A percentile compares a stretch with the other conserved stretches of the same genome.
Conservation (phyloP, 768 basidiomycete species). For the Grammothele lineata region DNA sequence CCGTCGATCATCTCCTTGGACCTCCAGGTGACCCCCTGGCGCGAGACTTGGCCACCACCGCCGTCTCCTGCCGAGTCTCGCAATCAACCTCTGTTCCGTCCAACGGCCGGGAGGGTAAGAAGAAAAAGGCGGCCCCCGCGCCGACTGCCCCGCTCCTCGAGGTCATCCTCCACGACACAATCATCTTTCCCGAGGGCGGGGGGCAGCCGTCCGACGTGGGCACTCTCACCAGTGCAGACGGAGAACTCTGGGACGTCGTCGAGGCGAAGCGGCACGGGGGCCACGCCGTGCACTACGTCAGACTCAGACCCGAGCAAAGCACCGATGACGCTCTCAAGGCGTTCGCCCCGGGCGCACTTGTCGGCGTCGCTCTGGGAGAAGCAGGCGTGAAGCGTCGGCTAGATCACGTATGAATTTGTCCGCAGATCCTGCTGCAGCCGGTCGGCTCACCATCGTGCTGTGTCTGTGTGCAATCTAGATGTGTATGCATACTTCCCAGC, state of each 20-base stretch:
- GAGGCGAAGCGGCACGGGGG: slow-evolving; percentile 68
- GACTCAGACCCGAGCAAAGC: slow-evolving; percentile 31
- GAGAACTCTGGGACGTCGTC: slow-evolving; percentile 51
- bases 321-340: slow-evolving; percentile 40
- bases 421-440: not conserved
- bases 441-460: not conserved
- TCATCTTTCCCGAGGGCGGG: slow-evolving; percentile 80
- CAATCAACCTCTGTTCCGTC: slow-evolving; percentile 36
- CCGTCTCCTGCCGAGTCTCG: slow-evolving; percentile 47
- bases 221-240: slow-evolving; percentile 40
- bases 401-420: slow-evolving; percentile 52
- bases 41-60: slow-evolving; percentile 49
- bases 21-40: slow-evolving; percentile 65
- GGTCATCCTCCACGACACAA: slow-evolving; percentile 68
- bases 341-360: slow-evolving; percentile 48
- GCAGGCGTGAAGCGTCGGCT: slow-evolving; percentile 61
- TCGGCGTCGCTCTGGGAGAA: slow-evolving; percentile 51
- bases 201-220: slow-evolving; percentile 81
- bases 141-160: slow-evolving; percentile 54
- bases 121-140: slow-evolving; percentile 49
- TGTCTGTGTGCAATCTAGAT: slow-evolving; percentile 52
- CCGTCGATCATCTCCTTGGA: not conserved
- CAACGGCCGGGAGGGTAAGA: slow-evolving; percentile 35
- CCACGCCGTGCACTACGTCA: slow-evolving; percentile 71
- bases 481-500: slow-evolving; percentile 84